phyloP scores from a whole-genome alignment of 1,284 basidiomycete genomes.

The Cryptococcus sp. region DNA sequence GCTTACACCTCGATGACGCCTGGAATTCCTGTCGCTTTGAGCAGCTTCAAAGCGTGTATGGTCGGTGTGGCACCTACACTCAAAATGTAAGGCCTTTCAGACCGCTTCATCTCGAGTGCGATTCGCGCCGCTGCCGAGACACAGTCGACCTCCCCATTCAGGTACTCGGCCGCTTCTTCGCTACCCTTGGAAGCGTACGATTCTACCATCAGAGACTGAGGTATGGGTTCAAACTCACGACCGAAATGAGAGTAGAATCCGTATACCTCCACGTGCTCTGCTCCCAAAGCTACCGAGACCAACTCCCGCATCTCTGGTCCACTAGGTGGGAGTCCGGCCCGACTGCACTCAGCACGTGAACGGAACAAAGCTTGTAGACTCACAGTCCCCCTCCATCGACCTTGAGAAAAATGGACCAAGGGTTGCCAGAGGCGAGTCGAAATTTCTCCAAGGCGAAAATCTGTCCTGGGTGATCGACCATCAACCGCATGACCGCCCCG shows the following conservation, averaged over 20 bases:
- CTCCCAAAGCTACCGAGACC: conserved; percentile 52
- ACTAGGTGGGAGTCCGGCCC: conserved; percentile 65
- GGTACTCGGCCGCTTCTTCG: no score
- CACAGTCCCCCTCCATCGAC: conserved; percentile 71
- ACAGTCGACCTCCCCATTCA: no score
- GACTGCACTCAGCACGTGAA: conserved; percentile 48
- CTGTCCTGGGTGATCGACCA: conserved; percentile 72
- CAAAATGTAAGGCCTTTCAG: no score
- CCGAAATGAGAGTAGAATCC: conserved; percentile 66
- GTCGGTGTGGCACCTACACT: no score
- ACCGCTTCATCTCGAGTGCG: no score
- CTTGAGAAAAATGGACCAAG: conserved; percentile 75
- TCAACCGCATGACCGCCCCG: conserved; percentile 55
- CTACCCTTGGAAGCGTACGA: no score
- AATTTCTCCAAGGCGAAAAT: conserved; percentile 52
- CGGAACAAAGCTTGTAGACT: conserved; percentile 27
- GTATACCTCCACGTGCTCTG: conserved; percentile 57
- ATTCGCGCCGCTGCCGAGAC: no score
- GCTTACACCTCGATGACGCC: no score
- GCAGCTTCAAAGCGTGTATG: no score
- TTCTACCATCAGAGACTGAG: no score
- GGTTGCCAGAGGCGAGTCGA: conserved; percentile 47
- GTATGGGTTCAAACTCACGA: no score
- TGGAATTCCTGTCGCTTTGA: no score
- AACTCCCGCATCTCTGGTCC: conserved; percentile 57